Base-by-base conservation (phyloP, 768 basidiomycete genomes). In the Nidularia pulvinata region DNA sequence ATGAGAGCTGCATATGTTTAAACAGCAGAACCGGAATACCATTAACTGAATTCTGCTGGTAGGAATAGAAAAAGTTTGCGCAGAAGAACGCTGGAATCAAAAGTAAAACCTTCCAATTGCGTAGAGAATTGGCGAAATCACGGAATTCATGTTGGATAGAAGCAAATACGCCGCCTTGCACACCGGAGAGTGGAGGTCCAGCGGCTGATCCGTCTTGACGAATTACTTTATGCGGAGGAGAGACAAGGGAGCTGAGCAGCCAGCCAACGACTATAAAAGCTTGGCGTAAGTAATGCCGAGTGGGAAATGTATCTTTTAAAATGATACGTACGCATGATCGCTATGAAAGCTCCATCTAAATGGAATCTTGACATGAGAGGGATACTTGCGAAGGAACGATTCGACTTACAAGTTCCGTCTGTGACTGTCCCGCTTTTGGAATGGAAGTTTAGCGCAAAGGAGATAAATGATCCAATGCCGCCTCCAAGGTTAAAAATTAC, bases 11-110 rank as follows among this genome's bases (percentile, higher is more conserved):
- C 13, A 46, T 46, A n/a, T 4, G 14, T 14, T 46, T 22, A 46
- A 14, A 46, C 25, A 22, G 25, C 10, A 22, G 45, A 25, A 14
- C 14, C 13, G 6, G 14, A 56, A 34, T 45, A 65, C 63, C 65
- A 33, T 67, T 65, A 25, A 67, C 65, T 14, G 49, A 61, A 49
- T 65, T 67, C 37, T 65, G 64, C 35, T 65, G 64, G 51, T 67
- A 67, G 22, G 66, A 67, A 49, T 67, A 67, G 57, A 67, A 67
- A 53, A 67, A 67, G 45, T 67, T 67, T 52, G 66, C 66, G 46
- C 66, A 65, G 57, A 67, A 67, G 53, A 67, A 67, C 19, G 63
- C 63, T 16, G 66, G 65, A 46, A 67, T 60, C 48, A 67, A 61
- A 16, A 61, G 52, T 51, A 63, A 52, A 48, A 67, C 64, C 22